Percentiles rank a stretch among this genome's conserved stretches.
Evolutionary conservation across 768 basidiomycete species (phyloP).

Genomic region (Lyophyllum semitale): DNA sequence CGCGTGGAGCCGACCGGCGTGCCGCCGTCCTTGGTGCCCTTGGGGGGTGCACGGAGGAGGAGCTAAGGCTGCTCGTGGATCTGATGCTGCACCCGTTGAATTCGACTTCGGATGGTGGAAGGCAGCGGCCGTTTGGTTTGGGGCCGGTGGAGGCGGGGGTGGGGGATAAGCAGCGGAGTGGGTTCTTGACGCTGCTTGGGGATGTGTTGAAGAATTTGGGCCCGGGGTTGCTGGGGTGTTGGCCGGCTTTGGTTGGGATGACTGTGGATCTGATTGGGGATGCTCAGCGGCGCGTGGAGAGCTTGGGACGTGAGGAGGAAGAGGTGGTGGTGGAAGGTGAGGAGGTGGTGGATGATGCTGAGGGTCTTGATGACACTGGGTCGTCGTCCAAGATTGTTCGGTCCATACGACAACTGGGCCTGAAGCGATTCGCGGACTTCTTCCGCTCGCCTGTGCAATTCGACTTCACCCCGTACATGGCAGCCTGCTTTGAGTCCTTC

Average conservation of each 20-base stretch:
- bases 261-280: conserved; percentile 65
- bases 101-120: conserved; percentile 27
- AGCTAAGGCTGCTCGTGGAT: conserved; percentile 77
- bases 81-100: conserved; percentile 83
- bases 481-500: conserved; percentile 63
- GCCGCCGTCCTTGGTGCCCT: conserved; percentile 76
- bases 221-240: conserved; percentile 63
- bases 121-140: conserved; percentile 29
- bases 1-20: conserved; percentile 67
- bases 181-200: conserved; percentile 82
- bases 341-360: conserved; percentile 35
- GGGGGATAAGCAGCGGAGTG: conserved; percentile 70
- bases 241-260: conserved; percentile 74
- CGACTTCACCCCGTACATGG: conserved; percentile 74
- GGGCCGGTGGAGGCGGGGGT: conserved; percentile 28
- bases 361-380: conserved; percentile 29
- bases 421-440: conserved; percentile 88
- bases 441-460: conserved; percentile 75
- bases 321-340: conserved; percentile 28
- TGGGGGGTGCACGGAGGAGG: conserved; percentile 67
- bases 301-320: conserved; percentile 29
- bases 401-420: conserved; percentile 75
- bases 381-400: conserved; percentile 49
- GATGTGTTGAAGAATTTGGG: conserved; percentile 86
- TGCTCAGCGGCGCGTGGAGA: conserved; percentile 61